Percentiles rank a stretch among this genome's conserved stretches.
Evolutionary conservation across 2,329 filamentous ascomycete species (phyloP).

Genomic region (Cladophialophora psammophila): DNA sequence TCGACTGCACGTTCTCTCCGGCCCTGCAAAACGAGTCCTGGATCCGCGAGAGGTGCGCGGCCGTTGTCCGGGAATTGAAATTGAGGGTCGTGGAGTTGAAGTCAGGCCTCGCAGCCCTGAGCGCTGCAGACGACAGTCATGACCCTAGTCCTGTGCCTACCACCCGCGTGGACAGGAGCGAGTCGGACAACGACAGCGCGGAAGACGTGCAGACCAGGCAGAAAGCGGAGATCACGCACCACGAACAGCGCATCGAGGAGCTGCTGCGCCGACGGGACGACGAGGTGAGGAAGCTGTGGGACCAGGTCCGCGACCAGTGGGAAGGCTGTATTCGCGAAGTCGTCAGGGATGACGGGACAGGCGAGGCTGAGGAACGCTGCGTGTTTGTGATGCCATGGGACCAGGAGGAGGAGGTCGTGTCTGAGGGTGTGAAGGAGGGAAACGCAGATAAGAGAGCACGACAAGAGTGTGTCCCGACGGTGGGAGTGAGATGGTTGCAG

Average conservation of each 20-base stretch:
- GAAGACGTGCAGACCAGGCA: not conserved
- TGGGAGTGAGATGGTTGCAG: too few relatives aligned
- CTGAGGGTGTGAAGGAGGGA: too few relatives aligned
- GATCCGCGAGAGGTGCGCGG: slow-evolving; percentile 6
- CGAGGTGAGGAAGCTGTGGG: slow-evolving; percentile 21
- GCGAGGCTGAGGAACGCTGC: slow-evolving; percentile 26
- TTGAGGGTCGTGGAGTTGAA: slow-evolving; percentile 1
- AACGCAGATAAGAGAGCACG: too few relatives aligned
- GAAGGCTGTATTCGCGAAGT: slow-evolving; percentile 24
- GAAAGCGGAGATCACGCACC: not conserved
- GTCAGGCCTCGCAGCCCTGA: slow-evolving; percentile 5
- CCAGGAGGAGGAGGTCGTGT: slow-evolving; percentile 44
- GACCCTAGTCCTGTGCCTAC: not conserved
- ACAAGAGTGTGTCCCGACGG: too few relatives aligned
- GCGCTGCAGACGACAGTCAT: not conserved
- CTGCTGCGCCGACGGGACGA: not conserved
- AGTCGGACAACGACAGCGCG: not conserved
- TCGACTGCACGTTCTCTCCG: slow-evolving; percentile 24
- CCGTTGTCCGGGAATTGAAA: not conserved
- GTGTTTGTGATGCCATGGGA: slow-evolving; percentile 9
- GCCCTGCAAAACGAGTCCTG: slow-evolving; percentile 12
- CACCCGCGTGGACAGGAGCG: not conserved
- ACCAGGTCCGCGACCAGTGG: slow-evolving; percentile 13
- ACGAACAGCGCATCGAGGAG: not conserved
- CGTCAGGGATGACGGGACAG: slow-evolving; percentile 20